Conservation (phyloP, 768 basidiomycete species). For the Lactarius trivialis region DNA sequence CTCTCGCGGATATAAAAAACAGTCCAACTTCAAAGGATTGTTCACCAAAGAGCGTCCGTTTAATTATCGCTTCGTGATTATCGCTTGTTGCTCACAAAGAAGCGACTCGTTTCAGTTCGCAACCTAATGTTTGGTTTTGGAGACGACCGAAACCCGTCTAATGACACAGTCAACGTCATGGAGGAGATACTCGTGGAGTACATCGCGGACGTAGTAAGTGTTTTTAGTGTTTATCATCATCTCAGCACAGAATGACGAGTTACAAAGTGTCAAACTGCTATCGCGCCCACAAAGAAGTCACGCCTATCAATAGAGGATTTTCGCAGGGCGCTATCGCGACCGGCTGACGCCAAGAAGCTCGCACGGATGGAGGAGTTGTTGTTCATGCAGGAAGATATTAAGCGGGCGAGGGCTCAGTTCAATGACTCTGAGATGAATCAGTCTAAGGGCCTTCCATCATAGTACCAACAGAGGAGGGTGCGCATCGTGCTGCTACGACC, state of each 20-base stretch:
- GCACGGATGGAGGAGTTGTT: conserved; percentile 88
- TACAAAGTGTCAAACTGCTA: conserved; percentile 66
- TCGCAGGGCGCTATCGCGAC: conserved; percentile 67
- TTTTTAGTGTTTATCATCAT: conserved; percentile 11
- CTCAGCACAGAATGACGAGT: background rate
- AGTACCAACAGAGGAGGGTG: conserved; percentile 4
- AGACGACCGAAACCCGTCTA: conserved; percentile 82
- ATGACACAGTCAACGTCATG: conserved; percentile 86
- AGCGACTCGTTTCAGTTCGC: conserved; percentile 45
- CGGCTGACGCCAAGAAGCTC: conserved; percentile 88
- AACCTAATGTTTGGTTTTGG: conserved; percentile 92
- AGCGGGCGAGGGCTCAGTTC: conserved; percentile 78
- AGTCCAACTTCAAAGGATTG: conserved; percentile 63
- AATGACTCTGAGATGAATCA: conserved; percentile 47
- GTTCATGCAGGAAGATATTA: conserved; percentile 93
- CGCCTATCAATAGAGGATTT: conserved; percentile 85
- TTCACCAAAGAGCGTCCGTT: conserved; percentile 77
- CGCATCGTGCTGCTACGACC: conserved; percentile 8
- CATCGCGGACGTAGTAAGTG: conserved; percentile 79
- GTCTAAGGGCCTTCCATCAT: conserved; percentile 41
- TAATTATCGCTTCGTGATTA: background rate
- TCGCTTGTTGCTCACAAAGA: background rate
- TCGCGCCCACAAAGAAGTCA: conserved; percentile 60
- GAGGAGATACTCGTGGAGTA: conserved; percentile 91
- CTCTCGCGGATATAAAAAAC: conserved; percentile 50